Base-by-base conservation (phyloP, 805 yeast genomes). In the Candida silvicultrix region DNA sequence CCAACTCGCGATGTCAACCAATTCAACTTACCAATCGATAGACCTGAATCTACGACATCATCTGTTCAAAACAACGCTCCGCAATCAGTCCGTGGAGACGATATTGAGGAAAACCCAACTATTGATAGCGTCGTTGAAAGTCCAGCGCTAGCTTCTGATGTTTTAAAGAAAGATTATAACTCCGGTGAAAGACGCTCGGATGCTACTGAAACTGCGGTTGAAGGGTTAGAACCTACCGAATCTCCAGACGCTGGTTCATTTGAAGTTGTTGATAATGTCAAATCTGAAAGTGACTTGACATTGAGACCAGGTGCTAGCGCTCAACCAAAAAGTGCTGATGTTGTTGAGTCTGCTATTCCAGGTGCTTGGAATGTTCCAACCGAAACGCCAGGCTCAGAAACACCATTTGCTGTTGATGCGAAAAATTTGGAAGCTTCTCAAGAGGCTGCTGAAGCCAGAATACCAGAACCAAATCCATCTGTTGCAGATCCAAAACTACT, bases 61-160 rank as follows among this genome's bases (percentile, higher is more conserved):
- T 86, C 96, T 39, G 95, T 89, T 31, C 92, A 85, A 56, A 90
- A 90, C 66, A 89, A 92, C 62, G 89, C 97, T 2, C 90, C 97
- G 0, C 78, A 81, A 65, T 86, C 96, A 20, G 95, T 89, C 8
- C 80, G 96, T 49, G 96, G 86, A 51, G 96, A 82, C 50, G 70
- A 62, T 29, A 58, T 54, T 43, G 64, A 63, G 12, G 68, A 68
- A 16, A 53, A 58, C 12, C 54, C 61, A 21, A 45, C 19, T 52
- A 54, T 37, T 50, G 61, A 53, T 19, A 48, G 56, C 32, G 58
- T 59, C 42, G 43, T 49, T 10, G 66, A 55, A 31, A 47, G 50
- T 34, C 53, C 62, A 10, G 68, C 64, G 11, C 41, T 55, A 15
- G 62, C 68, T 18, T 49, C 64, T 12, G 67, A 63, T 44, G 65